Evolutionary conservation across 2,329 filamentous ascomycete genomes (phyloP).

Genomic region (Dactylellina leptospora): DNA sequence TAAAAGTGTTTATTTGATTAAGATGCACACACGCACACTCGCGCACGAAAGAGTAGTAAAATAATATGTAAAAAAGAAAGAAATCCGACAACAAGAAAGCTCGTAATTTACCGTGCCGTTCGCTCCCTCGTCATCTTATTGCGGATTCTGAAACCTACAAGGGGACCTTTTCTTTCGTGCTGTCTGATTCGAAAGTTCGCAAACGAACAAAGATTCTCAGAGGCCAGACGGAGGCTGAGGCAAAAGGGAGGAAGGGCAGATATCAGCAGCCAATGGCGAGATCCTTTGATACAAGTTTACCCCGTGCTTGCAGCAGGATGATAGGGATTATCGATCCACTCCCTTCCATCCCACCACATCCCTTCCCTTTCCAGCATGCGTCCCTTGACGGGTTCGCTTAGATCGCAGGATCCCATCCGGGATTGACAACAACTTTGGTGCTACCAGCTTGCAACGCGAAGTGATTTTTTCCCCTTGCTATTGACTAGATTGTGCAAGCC

Average conservation of each 20-base stretch:
- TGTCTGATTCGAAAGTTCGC: background rate
- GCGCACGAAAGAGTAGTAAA: background rate
- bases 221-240: too few species aligned
- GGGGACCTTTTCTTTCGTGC: constrained; percentile 5
- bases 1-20: constrained; percentile 4
- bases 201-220: background rate
- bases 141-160: constrained; percentile 48
- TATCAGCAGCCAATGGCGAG: too few species aligned
- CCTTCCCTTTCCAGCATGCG: background rate
- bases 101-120: constrained; percentile 53
- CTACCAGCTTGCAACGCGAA: too few species aligned
- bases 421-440: too few species aligned
- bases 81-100: background rate
- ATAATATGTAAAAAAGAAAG: background rate
- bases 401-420: background rate
- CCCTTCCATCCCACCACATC: background rate
- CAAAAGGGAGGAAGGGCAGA: too few species aligned
- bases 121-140: constrained; percentile 45
- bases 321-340: background rate
- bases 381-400: background rate
- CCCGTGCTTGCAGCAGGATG: background rate
- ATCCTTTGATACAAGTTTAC: background rate
- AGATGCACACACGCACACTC: background rate
- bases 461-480: too few species aligned
- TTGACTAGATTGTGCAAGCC: too few species aligned